Evolutionary conservation across 441 rosid genomes (phyloP).

Genomic region (Manihot esculenta): DNA sequence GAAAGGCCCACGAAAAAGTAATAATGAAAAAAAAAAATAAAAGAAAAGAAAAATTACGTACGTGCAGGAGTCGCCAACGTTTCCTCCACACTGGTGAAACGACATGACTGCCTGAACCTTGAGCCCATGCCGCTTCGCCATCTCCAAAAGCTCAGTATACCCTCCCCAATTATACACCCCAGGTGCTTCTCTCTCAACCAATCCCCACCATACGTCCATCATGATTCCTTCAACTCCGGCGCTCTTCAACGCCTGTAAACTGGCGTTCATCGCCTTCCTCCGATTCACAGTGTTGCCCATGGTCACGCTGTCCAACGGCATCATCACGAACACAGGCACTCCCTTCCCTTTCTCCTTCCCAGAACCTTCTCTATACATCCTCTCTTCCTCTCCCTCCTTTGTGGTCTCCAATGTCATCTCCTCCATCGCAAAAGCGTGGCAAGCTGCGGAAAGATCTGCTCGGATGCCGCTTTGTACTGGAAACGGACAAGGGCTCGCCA

Average conservation of each 20-base stretch:
- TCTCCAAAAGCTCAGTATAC: constrained; percentile 67
- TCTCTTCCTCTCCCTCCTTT: constrained; percentile 28
- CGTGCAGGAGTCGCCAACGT: constrained; percentile 94
- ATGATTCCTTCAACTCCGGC: constrained; percentile 93
- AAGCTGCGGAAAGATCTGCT: constrained; percentile 67
- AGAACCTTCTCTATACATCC: constrained; percentile 38
- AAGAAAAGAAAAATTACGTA: constrained; percentile 28
- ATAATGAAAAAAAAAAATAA: not conserved
- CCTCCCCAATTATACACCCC: constrained; percentile 93
- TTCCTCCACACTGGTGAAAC: constrained; percentile 96
- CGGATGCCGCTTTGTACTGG: constrained; percentile 45
- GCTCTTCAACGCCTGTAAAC: constrained; percentile 86
- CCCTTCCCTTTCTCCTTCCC: constrained; percentile 40
- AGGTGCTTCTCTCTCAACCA: constrained; percentile 85
- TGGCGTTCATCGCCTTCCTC: constrained; percentile 87
- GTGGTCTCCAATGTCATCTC: constrained; percentile 21
- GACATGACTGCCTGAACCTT: constrained; percentile 98
- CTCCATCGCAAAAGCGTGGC: constrained; percentile 52
- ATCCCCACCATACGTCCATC: constrained; percentile 99
- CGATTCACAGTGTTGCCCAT: constrained; percentile 67
- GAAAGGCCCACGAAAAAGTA: not conserved
- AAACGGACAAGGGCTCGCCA: constrained; percentile 63
- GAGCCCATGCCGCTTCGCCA: constrained; percentile 85
- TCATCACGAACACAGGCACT: constrained; percentile 94
- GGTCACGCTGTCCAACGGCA: constrained; percentile 96